Base-by-base conservation (phyloP, 371 early-diverging fungal genomes). In the Choanephora cucurbitarum region DNA sequence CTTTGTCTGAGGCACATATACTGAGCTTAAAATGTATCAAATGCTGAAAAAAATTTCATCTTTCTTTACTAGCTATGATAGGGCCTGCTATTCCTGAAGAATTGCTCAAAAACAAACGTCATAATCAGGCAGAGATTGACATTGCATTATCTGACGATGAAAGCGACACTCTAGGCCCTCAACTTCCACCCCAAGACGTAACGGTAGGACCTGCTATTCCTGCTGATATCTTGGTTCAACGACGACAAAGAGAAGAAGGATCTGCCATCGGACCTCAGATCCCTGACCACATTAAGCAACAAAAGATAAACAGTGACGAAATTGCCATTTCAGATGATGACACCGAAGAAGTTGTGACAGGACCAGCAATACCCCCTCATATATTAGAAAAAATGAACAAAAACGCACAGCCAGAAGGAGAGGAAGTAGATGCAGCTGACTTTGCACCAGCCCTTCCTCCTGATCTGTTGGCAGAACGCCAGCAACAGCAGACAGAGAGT, bases 381-480 rank as follows among this genome's bases (percentile, higher is more conserved):
- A 33, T 73, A 7, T 24, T 66, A 13, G 55, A 57, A 40, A 54
- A 51, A 34, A 64, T 54, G 46, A 60, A 59, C 11, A 32, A 23
- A 43, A n/a, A 52, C n/a, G 11, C 6, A 31, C 39, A 55, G 40
- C 28, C 45, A 18, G 47, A 49, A 17, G 53, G 33, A 14, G 61
- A 43, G 21, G 55, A 60, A 15, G 70, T 49, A 7, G 54, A 72
- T 53, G 46, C 68, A 14, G 75, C 75, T 23, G 81, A 73, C 5
- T 83, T 67, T 72, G 71, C 77, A 6, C 84, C 84, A n/a, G 82
- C 62, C 10, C 60, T 83, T 2, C 84, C 84, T 8, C 84, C 84
- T 53, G 84, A 83, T 57, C 59, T 83, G 10, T 31, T 81, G 4
- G 67, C 73, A 34, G 74, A 73, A 46, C 73, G 75, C 23, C 55